Conservation (phyloP, 345 rosid genomes). For the Aquilaria yunnanensis region DNA sequence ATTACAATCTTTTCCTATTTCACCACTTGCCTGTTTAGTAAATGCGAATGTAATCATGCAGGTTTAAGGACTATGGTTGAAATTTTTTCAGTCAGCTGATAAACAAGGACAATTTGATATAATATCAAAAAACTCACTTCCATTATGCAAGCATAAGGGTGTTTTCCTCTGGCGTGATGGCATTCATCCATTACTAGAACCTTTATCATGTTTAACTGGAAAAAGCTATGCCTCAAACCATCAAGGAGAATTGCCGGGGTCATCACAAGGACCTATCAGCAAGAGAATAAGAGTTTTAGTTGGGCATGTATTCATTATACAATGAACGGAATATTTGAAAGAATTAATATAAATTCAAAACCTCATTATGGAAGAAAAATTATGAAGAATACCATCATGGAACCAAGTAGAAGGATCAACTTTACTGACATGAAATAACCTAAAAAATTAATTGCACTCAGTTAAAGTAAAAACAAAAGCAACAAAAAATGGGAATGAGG, state of each 20-base stretch:
- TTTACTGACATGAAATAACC: too few relatives aligned
- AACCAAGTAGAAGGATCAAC: too few relatives aligned
- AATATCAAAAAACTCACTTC: slow-evolving; percentile 38
- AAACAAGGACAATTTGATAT: too few relatives aligned
- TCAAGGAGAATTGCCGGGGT: slow-evolving; percentile 76
- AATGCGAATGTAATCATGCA: too few relatives aligned
- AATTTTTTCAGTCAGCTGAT: too few relatives aligned
- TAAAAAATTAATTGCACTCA: too few relatives aligned
- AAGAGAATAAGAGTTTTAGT: slow-evolving; percentile 7
- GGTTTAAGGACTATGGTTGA: too few relatives aligned
- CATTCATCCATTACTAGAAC: slow-evolving; percentile 89
- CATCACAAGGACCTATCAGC: slow-evolving; percentile 82
- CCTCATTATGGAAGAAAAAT: too few relatives aligned
- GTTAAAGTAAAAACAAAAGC: too few relatives aligned
- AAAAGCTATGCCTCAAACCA: slow-evolving; percentile 62
- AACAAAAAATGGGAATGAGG: too few relatives aligned
- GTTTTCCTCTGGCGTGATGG: slow-evolving; percentile 70
- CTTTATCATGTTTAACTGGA: slow-evolving; percentile 54
- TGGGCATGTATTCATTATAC: not conserved
- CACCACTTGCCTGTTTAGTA: too few relatives aligned
- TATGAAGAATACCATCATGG: not conserved
- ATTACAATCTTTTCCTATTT: too few relatives aligned
- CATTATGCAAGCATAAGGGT: slow-evolving; percentile 80
- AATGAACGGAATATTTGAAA: not conserved
- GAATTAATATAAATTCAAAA: not conserved